These are phyloP conservation scores for Venturia carpophila DNA, from an alignment of 2,329 filamentous ascomycete species.

Conservation along the genomic window DNA sequence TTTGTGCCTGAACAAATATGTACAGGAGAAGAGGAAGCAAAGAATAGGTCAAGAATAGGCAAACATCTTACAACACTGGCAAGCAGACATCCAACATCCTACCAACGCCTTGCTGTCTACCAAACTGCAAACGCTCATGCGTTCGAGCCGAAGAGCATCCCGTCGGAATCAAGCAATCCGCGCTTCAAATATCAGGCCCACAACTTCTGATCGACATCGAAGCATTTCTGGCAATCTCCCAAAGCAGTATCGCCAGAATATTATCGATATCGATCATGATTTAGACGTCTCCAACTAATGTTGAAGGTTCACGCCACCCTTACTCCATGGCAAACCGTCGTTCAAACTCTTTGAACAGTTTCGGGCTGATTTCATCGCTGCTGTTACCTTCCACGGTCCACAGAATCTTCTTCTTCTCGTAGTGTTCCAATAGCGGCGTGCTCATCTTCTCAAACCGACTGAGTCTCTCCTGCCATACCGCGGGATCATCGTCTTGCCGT, in stretches of 20 bases:
- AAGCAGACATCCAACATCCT: not conserved
- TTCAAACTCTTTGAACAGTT: conserved; percentile 76
- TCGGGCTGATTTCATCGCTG: conserved; percentile 92
- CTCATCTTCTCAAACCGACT: conserved; percentile 83
- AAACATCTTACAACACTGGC: not conserved
- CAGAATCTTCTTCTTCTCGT: conserved; percentile 72
- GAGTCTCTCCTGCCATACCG: conserved; percentile 74
- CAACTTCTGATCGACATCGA: not conserved
- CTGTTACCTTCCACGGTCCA: conserved; percentile 82
- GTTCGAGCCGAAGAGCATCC: no score
- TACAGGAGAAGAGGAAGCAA: not conserved
- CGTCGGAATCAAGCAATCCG: no score
- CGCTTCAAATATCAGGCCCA: not conserved
- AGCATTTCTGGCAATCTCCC: not conserved
- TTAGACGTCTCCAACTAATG: not conserved
- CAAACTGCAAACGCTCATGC: not conserved
- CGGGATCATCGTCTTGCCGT: conserved; percentile 76
- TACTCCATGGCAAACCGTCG: conserved; percentile 51
- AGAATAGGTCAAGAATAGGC: not conserved
- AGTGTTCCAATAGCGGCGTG: conserved; percentile 77
- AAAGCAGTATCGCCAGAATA: no score
- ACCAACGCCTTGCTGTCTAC: conserved; percentile 5
- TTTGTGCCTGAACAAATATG: not conserved
- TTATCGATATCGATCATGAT: no score
- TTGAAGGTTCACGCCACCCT: not conserved